These are phyloP conservation scores for Rosellinia necatrix DNA, from an alignment of 2,329 filamentous ascomycete genomes.

Conservation along the genomic window DNA sequence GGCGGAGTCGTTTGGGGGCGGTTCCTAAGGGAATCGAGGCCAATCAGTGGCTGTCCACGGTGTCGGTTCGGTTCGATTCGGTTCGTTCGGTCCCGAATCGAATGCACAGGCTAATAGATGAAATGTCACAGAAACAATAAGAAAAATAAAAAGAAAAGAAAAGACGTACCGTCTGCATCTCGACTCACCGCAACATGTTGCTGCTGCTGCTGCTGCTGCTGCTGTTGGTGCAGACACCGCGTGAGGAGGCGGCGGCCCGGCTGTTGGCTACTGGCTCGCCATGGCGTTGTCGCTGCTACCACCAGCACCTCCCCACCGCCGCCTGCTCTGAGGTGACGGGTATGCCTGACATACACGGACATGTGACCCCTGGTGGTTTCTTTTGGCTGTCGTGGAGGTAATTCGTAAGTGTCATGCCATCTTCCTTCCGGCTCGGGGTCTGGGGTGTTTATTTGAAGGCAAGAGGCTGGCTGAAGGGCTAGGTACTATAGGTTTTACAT, in stretches of 20 bases:
- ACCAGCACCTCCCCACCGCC: too few relatives aligned
- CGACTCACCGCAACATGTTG: slow-evolving; percentile 14
- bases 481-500: too few relatives aligned
- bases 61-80: too few relatives aligned
- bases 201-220: slow-evolving; percentile 24
- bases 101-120: too few relatives aligned
- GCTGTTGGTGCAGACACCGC: slow-evolving; percentile 24
- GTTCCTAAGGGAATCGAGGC: not conserved
- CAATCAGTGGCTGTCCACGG: too few relatives aligned
- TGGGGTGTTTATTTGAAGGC: too few relatives aligned
- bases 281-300: slow-evolving; percentile 33
- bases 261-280: slow-evolving; percentile 22
- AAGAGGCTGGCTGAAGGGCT: too few relatives aligned
- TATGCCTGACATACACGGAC: slow-evolving; percentile 42
- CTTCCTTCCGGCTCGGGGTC: too few relatives aligned
- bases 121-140: too few relatives aligned
- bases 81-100: too few relatives aligned
- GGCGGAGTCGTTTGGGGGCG: slow-evolving; percentile 30
- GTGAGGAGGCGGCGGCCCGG: too few relatives aligned
- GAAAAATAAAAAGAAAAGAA: not conserved
- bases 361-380: slow-evolving; percentile 42
- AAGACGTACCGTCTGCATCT: slow-evolving; percentile 1
- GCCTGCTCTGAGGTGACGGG: slow-evolving; percentile 36
- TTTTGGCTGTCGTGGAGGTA: slow-evolving; percentile 9
- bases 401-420: too few relatives aligned